Percentiles rank a stretch among this genome's conserved stretches.
Conservation (phyloP, 768 basidiomycete species). For the Inosperma sp. region DNA sequence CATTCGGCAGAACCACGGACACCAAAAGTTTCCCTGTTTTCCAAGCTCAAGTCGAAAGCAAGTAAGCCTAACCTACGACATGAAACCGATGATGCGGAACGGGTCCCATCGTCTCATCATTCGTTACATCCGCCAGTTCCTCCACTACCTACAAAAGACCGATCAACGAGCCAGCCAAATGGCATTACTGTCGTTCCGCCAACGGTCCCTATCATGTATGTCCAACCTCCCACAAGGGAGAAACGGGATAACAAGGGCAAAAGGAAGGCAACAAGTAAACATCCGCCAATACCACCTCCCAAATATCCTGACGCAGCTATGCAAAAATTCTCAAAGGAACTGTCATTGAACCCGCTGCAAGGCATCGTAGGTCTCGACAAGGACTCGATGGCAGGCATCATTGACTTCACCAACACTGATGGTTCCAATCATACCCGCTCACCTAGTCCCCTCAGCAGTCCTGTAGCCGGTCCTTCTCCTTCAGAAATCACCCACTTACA, state of each 20-base stretch:
- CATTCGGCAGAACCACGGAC: slow-evolving; percentile 39
- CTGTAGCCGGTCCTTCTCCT: not conserved
- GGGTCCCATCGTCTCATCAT: slow-evolving; percentile 27
- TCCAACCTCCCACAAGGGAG: slow-evolving; percentile 24
- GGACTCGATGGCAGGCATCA: slow-evolving; percentile 77
- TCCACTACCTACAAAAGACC: slow-evolving; percentile 25
- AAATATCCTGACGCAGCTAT: slow-evolving; percentile 12
- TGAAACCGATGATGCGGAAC: slow-evolving; percentile 27
- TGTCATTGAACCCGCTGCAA: slow-evolving; percentile 1
- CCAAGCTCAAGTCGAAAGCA: slow-evolving; percentile 39
- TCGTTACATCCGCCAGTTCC: slow-evolving; percentile 34
- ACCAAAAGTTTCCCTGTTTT: slow-evolving; percentile 43
- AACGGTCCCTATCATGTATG: slow-evolving; percentile 17
- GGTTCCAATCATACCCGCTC: slow-evolving; percentile 13
- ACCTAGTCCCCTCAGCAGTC: slow-evolving; percentile 7
- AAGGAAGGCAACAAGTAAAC: slow-evolving; percentile 23
- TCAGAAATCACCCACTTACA: not conserved
- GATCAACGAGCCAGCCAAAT: not conserved
- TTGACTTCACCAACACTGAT: slow-evolving; percentile 41
- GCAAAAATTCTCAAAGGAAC: not conserved
- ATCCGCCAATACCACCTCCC: slow-evolving; percentile 24
- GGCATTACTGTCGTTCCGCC: slow-evolving; percentile 1
- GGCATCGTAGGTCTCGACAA: slow-evolving; percentile 41
- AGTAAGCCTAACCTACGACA: slow-evolving; percentile 36
- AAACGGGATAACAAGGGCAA: slow-evolving; percentile 19